A percentile compares a stretch with the other conserved stretches of the same genome.
These are phyloP conservation scores for Citeromyces siamensis DNA, from an alignment of 1,139 yeast genomes.

Conservation along the genomic window DNA sequence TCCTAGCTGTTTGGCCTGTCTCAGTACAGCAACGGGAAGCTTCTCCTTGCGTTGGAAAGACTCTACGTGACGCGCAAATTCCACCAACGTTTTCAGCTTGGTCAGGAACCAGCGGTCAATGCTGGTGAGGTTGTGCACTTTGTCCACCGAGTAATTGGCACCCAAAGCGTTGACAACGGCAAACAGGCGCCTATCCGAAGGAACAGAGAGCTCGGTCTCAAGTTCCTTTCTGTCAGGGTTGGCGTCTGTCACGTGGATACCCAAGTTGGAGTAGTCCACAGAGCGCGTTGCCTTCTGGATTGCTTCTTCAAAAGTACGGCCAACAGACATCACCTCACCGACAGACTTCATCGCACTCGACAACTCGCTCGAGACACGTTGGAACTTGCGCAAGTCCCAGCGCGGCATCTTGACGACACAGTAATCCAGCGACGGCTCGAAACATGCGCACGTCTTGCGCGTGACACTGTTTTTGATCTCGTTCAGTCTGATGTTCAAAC, in stretches of 20 bases:
- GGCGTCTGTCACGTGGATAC: slow-evolving; percentile 72
- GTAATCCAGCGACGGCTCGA: slow-evolving; percentile 95
- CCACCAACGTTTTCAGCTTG: slow-evolving; percentile 64
- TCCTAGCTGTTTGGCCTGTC: slow-evolving; percentile 93
- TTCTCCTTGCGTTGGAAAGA: slow-evolving; percentile 49
- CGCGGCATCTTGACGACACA: slow-evolving; percentile 96
- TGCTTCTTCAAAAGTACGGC: slow-evolving; percentile 95
- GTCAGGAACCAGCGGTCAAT: slow-evolving; percentile 96
- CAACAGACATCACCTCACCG: slow-evolving; percentile 99
- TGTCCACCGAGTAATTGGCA: slow-evolving; percentile 83
- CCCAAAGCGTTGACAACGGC: slow-evolving; percentile 90
- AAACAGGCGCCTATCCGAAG: slow-evolving; percentile 92
- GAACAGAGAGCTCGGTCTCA: slow-evolving; percentile 85
- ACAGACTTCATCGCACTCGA: slow-evolving; percentile 98
- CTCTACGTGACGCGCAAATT: slow-evolving; percentile 52
- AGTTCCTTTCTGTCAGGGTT: slow-evolving; percentile 84
- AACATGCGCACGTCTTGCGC: slow-evolving; percentile 89
- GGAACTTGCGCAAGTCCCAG: slow-evolving; percentile 96
- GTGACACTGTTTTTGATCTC: slow-evolving; percentile 96
- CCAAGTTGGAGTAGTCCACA: slow-evolving; percentile 88
- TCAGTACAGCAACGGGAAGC: slow-evolving; percentile 47
- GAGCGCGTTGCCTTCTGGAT: slow-evolving; percentile 97
- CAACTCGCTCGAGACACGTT: slow-evolving; percentile 84
- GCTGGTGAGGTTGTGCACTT: slow-evolving; percentile 84
- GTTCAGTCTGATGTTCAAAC: slow-evolving; percentile 86